Evolutionary conservation across 345 rosid genomes (phyloP).

Genomic region (Cardamine chenopodiifolia): DNA sequence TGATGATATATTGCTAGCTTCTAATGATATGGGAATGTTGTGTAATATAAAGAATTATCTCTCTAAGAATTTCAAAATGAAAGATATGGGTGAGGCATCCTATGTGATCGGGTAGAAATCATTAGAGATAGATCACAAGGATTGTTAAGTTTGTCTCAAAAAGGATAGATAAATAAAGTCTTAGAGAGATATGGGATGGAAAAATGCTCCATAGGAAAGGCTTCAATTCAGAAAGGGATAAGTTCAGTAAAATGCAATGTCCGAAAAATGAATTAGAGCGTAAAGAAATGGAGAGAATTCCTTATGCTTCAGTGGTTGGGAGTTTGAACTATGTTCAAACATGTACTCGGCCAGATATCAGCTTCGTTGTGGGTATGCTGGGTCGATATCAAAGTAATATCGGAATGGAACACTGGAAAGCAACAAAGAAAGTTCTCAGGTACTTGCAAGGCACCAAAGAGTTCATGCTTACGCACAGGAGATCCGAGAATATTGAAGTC

Average conservation of each 20-base stretch:
- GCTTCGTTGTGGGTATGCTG: neutral
- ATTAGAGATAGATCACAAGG: neutral
- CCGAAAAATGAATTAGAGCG: neutral
- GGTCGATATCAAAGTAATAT: neutral
- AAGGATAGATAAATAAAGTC: too few relatives aligned
- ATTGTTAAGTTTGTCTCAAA: neutral
- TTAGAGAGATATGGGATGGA: neutral
- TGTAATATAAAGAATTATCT: too few relatives aligned
- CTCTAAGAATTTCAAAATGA: too few relatives aligned
- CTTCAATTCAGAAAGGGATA: neutral
- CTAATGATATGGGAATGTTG: too few relatives aligned
- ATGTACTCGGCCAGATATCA: neutral
- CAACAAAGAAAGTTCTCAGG: slow-evolving; percentile 1
- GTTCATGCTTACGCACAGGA: slow-evolving; percentile 1
- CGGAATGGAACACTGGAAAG: neutral
- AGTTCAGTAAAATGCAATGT: neutral
- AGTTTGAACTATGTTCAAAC: neutral
- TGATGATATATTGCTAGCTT: neutral
- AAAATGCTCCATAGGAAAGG: neutral
- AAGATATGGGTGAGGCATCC: too few relatives aligned
- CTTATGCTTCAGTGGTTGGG: neutral
- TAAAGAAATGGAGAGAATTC: neutral
- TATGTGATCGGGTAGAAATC: neutral
- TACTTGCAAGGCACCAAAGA: slow-evolving; percentile 6
- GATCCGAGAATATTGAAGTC: too few relatives aligned